Conservation (phyloP, 495 filamentous ascomycete species). For the Penicillium macrosclerotiorum region DNA sequence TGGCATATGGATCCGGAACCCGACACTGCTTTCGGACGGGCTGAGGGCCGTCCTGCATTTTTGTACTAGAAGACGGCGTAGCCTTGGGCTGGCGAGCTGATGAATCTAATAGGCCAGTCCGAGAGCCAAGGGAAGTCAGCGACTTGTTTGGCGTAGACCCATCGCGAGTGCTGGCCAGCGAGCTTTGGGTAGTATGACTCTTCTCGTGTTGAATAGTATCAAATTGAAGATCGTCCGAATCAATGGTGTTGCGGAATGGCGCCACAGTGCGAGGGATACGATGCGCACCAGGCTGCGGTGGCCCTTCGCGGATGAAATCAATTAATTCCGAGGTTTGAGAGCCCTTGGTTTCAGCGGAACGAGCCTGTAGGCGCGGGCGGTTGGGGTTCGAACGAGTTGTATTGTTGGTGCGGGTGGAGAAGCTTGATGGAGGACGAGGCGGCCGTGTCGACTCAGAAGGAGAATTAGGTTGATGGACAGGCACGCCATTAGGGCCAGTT, state of each 20-base stretch:
- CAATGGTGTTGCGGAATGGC: conserved; percentile 80
- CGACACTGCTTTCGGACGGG: conserved; percentile 67
- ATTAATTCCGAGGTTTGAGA: conserved; percentile 81
- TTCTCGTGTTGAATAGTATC: conserved; percentile 26
- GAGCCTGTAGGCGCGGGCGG: conserved; percentile 60
- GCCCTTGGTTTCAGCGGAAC: conserved; percentile 60
- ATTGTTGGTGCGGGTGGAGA: conserved; percentile 11
- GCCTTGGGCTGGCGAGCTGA: conserved; percentile 19
- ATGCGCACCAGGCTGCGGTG: conserved; percentile 55
- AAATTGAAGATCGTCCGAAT: conserved; percentile 70
- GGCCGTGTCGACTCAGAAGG: conserved; percentile 20
- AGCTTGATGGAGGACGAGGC: conserved; percentile 18
- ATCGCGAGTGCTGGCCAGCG: conserved; percentile 43
- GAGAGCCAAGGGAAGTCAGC: conserved; percentile 54
- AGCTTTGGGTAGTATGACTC: conserved; percentile 25
- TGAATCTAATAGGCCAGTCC: conserved; percentile 55
- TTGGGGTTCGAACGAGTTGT: conserved; percentile 19
- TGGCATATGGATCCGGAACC: conserved; percentile 85
- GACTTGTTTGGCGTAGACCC: conserved; percentile 44
- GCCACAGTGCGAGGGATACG: conserved; percentile 81
- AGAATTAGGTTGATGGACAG: conserved; percentile 7
- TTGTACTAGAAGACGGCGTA: conserved; percentile 10
- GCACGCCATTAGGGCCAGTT: conserved; percentile 57
- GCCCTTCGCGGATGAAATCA: conserved; percentile 88
- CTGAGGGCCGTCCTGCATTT: conserved; percentile 14